Evolutionary conservation across 2,329 filamentous ascomycete species (phyloP).

Genomic region (Didymella arachidicola): DNA sequence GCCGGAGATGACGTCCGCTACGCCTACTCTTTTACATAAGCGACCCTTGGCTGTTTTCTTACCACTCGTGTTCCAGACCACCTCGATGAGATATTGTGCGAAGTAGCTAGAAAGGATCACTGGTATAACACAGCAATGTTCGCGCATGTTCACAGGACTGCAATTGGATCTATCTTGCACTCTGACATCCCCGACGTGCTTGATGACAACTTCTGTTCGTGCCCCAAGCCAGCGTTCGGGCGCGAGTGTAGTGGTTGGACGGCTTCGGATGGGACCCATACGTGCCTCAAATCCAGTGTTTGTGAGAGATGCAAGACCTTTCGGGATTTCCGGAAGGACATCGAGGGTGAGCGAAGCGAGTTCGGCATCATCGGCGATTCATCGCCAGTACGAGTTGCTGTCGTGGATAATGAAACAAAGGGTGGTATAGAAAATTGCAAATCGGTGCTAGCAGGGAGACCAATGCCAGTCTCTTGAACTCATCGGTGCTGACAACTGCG

Average conservation of each 20-base stretch:
- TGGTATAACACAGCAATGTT: not conserved
- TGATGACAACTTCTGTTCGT: conserved; percentile 7
- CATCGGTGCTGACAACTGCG: conserved; percentile 6
- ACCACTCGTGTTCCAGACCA: not conserved
- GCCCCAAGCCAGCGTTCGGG: not conserved
- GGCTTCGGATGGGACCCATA: conserved; percentile 3
- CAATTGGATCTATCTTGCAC: conserved; percentile 7
- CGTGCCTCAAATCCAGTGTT: conserved; percentile 5
- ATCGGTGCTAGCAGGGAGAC: conserved; percentile 2
- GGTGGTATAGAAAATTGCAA: conserved; percentile 12
- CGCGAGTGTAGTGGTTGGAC: not conserved
- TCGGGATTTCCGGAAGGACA: conserved; percentile 7
- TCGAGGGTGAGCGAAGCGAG: conserved; percentile 2
- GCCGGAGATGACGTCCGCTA: not conserved
- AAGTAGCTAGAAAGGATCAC: not conserved
- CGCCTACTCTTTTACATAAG: not conserved
- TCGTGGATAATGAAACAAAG: conserved; percentile 10
- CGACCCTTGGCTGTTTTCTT: too few species aligned
- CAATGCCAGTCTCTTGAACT: conserved; percentile 6
- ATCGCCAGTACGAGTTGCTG: conserved; percentile 2
- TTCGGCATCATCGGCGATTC: too few species aligned
- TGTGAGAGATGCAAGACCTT: conserved; percentile 3
- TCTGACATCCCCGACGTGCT: conserved; percentile 1
- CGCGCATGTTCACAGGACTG: not conserved
- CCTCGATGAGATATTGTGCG: not conserved